Conservation (phyloP, 192 early-diverging fungal genomes). For the Physocladia obscura region DNA sequence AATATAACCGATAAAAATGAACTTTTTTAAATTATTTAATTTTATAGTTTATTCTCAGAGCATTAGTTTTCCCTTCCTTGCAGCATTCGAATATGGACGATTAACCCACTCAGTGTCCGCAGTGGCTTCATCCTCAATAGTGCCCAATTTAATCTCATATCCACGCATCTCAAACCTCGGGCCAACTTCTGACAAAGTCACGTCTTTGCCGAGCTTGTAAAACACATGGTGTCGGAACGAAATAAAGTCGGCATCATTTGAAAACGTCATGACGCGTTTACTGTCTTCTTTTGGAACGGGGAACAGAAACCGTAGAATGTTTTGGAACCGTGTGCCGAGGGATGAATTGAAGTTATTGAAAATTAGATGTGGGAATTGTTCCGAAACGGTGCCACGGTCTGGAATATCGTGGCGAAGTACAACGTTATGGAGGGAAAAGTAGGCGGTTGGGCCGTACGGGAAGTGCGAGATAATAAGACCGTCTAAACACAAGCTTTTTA, state of each 20-base stretch:
- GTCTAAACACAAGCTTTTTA: conserved; percentile 55
- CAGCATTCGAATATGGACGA: conserved; percentile 78
- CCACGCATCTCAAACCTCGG: conserved; percentile 97
- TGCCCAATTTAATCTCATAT: conserved; percentile 95
- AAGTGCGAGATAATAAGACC: conserved; percentile 93
- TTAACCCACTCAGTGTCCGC: conserved; percentile 98
- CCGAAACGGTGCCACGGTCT: conserved; percentile 93
- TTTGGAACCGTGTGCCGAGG: conserved; percentile 74
- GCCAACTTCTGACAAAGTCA: conserved; percentile 93
- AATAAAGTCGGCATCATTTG: conserved; percentile 94
- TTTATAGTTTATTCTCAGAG: neutral
- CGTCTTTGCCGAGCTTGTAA: conserved; percentile 86
- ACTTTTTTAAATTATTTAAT: too few relatives aligned
- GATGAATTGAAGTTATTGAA: conserved; percentile 92
- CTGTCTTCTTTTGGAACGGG: conserved; percentile 95
- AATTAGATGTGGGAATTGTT: conserved; percentile 95
- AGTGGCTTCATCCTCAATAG: conserved; percentile 81
- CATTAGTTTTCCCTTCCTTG: conserved; percentile 69
- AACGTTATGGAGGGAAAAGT: conserved; percentile 97
- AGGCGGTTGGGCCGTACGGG: conserved; percentile 96
- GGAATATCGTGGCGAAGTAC: conserved; percentile 96
- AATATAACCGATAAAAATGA: too few relatives aligned
- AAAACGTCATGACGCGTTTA: conserved; percentile 96
- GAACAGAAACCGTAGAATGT: conserved; percentile 94
- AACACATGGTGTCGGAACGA: conserved; percentile 97